Base-by-base conservation (phyloP, 305 asterid genomes). In the Coffea humblotiana region DNA sequence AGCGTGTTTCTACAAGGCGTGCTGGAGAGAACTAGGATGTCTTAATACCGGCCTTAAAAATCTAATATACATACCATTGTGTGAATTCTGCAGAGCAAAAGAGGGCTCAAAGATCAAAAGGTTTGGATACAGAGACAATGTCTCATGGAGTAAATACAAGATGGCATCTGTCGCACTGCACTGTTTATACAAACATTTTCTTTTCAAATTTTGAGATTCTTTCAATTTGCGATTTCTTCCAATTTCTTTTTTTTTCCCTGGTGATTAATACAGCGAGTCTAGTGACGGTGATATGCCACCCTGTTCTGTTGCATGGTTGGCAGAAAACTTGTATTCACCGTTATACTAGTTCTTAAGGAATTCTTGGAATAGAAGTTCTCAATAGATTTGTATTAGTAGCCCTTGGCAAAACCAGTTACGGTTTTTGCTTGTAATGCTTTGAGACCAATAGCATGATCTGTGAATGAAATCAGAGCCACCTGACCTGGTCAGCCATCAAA, bases 1-100 rank as follows among this genome's bases (percentile, higher is more conserved):
- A 90, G 11, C 91, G 77, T 56, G 81, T 68, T 54, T 83, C 92
- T 12, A 77, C 82, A 9, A 89, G 87, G 81, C 88, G 74, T 72
- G 48, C 86, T 47, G 84, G 71, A 48, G 93, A 88, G 66, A 84
- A 82, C 77, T 83, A 83, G 83, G 83, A 56, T 61, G 66, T 25
- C 60, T 51, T 71, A 58, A 65, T 70, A 66, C 65, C 25, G 81
- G 77, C 47, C 49, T 60, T 66, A 32, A 29, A 70, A 63, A 35
- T 63, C 77, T 58, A 65, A 72, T 73, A 40, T 40, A 35, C 45
- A 71, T 80, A 79, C 81, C 75, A 82, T 86, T 45, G 72, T 85
- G 86, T 86, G 90, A 83, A 82, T 83, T 80, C 40, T 65, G 49
- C 32, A 63, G 69, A 79, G n/a, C 56, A 9, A 68, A 68, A 67